A percentile compares a stretch with the other conserved stretches of the same genome.
Conservation (phyloP, 805 yeast genomes). For the Candida incommunis region DNA sequence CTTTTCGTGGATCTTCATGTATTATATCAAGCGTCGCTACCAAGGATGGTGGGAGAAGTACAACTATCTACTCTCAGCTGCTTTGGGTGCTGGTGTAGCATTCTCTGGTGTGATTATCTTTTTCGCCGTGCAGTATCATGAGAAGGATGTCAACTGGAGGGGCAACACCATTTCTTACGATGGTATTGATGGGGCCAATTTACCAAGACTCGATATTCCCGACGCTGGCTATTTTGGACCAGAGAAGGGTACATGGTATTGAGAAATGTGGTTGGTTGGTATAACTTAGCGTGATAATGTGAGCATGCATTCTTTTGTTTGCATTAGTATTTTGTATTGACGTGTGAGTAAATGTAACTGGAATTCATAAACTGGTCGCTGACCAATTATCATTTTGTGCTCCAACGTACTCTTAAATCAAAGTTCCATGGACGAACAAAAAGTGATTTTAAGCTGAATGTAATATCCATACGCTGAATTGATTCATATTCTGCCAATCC, state of each 20-base stretch:
- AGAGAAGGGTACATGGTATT: neutral
- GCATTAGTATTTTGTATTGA: too few species aligned
- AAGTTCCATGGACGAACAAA: too few species aligned
- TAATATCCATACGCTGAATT: too few species aligned
- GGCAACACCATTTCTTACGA: slow-evolving; percentile 31
- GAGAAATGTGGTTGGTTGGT: too few species aligned
- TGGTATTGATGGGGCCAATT: slow-evolving; percentile 8
- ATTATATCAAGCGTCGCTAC: slow-evolving; percentile 31
- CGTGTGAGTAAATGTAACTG: too few species aligned
- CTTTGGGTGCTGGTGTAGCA: slow-evolving; percentile 49
- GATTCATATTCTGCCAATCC: too few species aligned
- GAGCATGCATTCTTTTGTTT: too few species aligned
- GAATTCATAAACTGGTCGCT: too few species aligned
- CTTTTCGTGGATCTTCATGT: slow-evolving; percentile 29
- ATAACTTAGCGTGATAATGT: too few species aligned
- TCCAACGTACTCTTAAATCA: too few species aligned
- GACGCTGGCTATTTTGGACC: slow-evolving; percentile 22
- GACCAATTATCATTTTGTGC: too few species aligned
- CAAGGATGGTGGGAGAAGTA: slow-evolving; percentile 42
- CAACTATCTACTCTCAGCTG: slow-evolving; percentile 39
- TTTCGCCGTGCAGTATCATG: slow-evolving; percentile 34
- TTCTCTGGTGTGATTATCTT: slow-evolving; percentile 44
- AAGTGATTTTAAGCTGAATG: too few species aligned
- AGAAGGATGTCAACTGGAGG: slow-evolving; percentile 44
- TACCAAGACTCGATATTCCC: slow-evolving; percentile 10